These are phyloP conservation scores for Fusarium sp. DNA, from an alignment of 2,329 filamentous ascomycete genomes.

Conservation along the genomic window DNA sequence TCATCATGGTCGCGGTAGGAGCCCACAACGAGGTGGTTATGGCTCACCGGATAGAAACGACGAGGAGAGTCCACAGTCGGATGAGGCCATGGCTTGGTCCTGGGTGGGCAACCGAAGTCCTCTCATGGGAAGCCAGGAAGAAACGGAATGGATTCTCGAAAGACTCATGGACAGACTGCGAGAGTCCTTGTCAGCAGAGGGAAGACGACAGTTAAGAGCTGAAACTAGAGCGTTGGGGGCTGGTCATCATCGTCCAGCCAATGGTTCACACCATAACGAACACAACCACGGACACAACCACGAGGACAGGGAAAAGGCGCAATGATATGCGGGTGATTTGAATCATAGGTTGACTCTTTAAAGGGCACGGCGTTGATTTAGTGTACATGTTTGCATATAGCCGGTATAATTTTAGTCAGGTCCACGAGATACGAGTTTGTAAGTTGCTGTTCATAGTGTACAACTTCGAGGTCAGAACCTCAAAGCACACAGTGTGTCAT, in stretches of 20 bases:
- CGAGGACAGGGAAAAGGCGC: not conserved
- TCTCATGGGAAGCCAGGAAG: slow-evolving; percentile 74
- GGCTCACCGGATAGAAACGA: not conserved
- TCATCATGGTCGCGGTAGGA: not conserved
- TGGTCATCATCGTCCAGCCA: slow-evolving; percentile 4
- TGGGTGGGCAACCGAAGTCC: slow-evolving; percentile 79
- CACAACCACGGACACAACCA: not conserved
- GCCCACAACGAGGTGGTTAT: not conserved
- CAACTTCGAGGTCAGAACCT: not conserved
- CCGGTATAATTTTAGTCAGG: not conserved
- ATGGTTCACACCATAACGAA: not conserved
- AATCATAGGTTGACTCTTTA: not conserved
- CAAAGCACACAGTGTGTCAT: not conserved
- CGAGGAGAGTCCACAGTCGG: slow-evolving; percentile 34
- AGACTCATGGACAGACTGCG: slow-evolving; percentile 67
- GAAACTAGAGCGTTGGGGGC: slow-evolving; percentile 16
- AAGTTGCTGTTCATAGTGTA: not conserved
- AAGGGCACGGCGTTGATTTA: not conserved
- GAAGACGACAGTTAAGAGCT: slow-evolving; percentile 22
- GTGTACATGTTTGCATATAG: not conserved
- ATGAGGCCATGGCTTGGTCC: slow-evolving; percentile 65
- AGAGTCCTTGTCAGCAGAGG: slow-evolving; percentile 45
- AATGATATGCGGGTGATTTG: slow-evolving; percentile 6
- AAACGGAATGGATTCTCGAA: slow-evolving; percentile 80
- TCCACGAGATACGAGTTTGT: not conserved